phyloP scores from a whole-genome alignment of 2,329 filamentous ascomycete species.

The Neurospora crassa region DNA sequence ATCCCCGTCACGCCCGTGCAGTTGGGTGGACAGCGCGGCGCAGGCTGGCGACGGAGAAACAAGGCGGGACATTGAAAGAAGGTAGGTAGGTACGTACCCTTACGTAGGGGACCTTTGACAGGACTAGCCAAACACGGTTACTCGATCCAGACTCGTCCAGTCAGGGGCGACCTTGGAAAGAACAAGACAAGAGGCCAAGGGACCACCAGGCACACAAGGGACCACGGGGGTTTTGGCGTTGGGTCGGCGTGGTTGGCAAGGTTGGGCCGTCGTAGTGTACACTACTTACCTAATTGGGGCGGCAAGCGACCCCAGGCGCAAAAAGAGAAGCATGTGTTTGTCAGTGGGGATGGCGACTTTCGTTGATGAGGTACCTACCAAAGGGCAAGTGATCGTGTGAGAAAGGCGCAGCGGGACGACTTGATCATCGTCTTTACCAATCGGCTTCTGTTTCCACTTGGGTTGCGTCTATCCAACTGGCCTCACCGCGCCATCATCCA shows the following conservation, averaged over 20 bases:
- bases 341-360: conserved; percentile 5
- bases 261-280: not conserved
- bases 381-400: conserved; percentile 18
- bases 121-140: not conserved
- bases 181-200: not conserved
- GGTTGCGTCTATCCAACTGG: not conserved
- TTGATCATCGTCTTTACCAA: not conserved
- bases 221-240: not conserved
- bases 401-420: not conserved
- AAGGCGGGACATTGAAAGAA: not conserved
- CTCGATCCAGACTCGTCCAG: not conserved
- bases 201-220: not conserved
- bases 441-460: not conserved
- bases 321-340: not conserved
- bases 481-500: not conserved
- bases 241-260: not conserved
- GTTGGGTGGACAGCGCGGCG: not conserved
- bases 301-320: not conserved
- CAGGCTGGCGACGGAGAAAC: not conserved
- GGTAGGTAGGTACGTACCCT: not conserved
- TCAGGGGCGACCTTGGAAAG: not conserved
- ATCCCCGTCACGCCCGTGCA: not conserved
- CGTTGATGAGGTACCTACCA: conserved; percentile 1
- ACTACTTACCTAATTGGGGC: not conserved
- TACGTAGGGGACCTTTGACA: not conserved